Percentiles rank a stretch among this genome's conserved stretches.
Conservation (phyloP, 352 stramenopile species). For the Pythium dissimile region DNA sequence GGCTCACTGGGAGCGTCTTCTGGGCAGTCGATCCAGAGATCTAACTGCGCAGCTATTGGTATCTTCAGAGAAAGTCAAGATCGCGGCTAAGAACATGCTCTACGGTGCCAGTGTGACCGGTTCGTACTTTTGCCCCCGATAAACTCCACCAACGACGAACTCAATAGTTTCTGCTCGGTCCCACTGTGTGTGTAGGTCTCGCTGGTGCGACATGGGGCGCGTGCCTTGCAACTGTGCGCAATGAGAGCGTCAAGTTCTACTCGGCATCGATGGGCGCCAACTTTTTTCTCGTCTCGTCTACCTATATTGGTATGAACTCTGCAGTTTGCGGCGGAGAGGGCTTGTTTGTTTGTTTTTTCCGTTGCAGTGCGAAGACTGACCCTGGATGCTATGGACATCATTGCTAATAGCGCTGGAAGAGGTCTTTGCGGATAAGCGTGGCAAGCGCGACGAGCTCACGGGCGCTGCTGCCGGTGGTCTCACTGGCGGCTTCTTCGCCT, state of each 20-base stretch:
- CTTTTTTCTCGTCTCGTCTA: slow-evolving; percentile 81
- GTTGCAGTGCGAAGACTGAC: background rate
- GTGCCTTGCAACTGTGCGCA: slow-evolving; percentile 59
- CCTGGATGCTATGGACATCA: background rate
- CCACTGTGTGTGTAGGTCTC: slow-evolving; percentile 23
- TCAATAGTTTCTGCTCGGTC: background rate
- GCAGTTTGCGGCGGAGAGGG: background rate
- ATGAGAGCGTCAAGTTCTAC: slow-evolving; percentile 81
- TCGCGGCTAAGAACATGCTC: slow-evolving; percentile 66
- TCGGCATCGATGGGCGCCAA: slow-evolving; percentile 81
- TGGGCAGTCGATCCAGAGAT: too few species aligned
- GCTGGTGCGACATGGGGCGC: slow-evolving; percentile 55
- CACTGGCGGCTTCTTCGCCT: slow-evolving; percentile 71
- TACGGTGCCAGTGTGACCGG: slow-evolving; percentile 50
- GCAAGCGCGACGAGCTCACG: slow-evolving; percentile 60
- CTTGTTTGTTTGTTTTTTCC: background rate
- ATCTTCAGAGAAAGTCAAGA: slow-evolving; percentile 61
- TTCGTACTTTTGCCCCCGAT: background rate
- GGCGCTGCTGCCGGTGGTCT: slow-evolving; percentile 49
- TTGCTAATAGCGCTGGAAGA: slow-evolving; percentile 60
- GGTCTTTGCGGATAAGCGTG: slow-evolving; percentile 64
- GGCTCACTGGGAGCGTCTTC: too few species aligned
- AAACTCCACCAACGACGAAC: background rate
- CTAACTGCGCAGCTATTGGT: too few species aligned
- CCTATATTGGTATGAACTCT: slow-evolving; percentile 66